These are phyloP conservation scores for Phytopythium boreale DNA, from an alignment of 352 stramenopile species.

Conservation along the genomic window DNA sequence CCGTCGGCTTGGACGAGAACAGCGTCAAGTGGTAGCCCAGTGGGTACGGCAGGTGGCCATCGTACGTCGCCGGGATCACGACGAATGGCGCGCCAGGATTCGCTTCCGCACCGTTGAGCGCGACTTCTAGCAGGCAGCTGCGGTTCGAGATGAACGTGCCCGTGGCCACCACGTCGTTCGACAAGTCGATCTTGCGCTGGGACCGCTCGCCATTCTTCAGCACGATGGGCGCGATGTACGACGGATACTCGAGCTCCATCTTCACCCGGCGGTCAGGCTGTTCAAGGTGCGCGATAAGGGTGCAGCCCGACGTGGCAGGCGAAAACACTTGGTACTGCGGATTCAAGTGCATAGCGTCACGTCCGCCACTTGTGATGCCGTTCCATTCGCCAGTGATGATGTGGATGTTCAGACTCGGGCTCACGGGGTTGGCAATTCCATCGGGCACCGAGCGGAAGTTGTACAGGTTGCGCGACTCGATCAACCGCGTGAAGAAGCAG, in stretches of 20 bases:
- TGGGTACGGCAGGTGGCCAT: slow-evolving; percentile 48
- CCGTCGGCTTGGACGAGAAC: slow-evolving; percentile 60
- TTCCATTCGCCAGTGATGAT: slow-evolving; percentile 79
- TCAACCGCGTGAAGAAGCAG: slow-evolving; percentile 72
- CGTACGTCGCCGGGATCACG: slow-evolving; percentile 67
- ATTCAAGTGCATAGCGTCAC: slow-evolving; percentile 83
- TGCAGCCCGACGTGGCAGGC: slow-evolving; percentile 46
- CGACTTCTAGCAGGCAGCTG: slow-evolving; percentile 60
- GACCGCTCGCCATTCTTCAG: slow-evolving; percentile 63
- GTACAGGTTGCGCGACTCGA: slow-evolving; percentile 83
- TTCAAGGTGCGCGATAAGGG: slow-evolving; percentile 59
- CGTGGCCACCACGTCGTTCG: slow-evolving; percentile 67
- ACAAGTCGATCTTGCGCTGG: slow-evolving; percentile 81
- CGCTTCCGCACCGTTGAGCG: slow-evolving; percentile 27
- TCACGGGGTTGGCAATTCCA: slow-evolving; percentile 52
- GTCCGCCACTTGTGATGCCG: slow-evolving; percentile 70
- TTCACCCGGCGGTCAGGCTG: slow-evolving; percentile 73
- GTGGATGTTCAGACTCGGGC: slow-evolving; percentile 64
- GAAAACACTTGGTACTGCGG: slow-evolving; percentile 83
- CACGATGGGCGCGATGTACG: slow-evolving; percentile 77
- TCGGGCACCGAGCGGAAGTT: slow-evolving; percentile 72
- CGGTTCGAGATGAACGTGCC: slow-evolving; percentile 87
- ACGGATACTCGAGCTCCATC: slow-evolving; percentile 72
- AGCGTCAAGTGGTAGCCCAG: slow-evolving; percentile 53
- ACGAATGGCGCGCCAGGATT: slow-evolving; percentile 50